Evolutionary conservation across 495 filamentous ascomycete genomes (phyloP).

Genomic region (Penicillium herquei): DNA sequence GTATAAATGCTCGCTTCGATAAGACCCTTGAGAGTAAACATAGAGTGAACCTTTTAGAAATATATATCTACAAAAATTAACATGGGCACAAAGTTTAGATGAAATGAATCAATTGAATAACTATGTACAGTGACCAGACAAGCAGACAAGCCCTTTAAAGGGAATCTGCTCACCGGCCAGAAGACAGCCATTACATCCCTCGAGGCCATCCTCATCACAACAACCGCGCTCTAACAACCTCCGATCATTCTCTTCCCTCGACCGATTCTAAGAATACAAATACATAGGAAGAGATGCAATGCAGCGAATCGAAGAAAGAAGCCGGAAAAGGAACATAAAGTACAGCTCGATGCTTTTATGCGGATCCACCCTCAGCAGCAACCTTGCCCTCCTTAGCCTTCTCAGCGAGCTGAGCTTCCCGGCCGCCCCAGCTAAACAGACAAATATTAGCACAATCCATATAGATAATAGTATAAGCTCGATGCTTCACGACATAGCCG

Average conservation of each 20-base stretch:
- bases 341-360: slow-evolving; percentile 16
- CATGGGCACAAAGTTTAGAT: not conserved
- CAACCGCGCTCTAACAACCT: not conserved
- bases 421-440: slow-evolving; percentile 42
- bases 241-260: not conserved
- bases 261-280: not conserved
- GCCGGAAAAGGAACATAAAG: slow-evolving; percentile 6
- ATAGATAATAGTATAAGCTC: not conserved
- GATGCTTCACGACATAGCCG: not conserved
- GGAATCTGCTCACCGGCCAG: slow-evolving; percentile 1
- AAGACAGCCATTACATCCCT: not conserved
- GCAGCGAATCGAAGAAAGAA: slow-evolving; percentile 7
- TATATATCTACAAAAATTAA: not conserved
- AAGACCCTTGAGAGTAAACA: no score
- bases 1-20: no score
- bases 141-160: not conserved
- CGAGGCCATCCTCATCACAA: not conserved
- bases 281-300: slow-evolving; percentile 15
- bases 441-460: slow-evolving; percentile 5
- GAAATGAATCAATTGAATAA: slow-evolving; percentile 17
- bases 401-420: slow-evolving; percentile 41
- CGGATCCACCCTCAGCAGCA: slow-evolving; percentile 33
- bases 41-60: not conserved
- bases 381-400: slow-evolving; percentile 33
- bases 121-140: slow-evolving; percentile 28